Percentiles rank a stretch among this genome's conserved stretches.
phyloP scores from a whole-genome alignment of 164 flowering plant species.

The Sedum album region DNA sequence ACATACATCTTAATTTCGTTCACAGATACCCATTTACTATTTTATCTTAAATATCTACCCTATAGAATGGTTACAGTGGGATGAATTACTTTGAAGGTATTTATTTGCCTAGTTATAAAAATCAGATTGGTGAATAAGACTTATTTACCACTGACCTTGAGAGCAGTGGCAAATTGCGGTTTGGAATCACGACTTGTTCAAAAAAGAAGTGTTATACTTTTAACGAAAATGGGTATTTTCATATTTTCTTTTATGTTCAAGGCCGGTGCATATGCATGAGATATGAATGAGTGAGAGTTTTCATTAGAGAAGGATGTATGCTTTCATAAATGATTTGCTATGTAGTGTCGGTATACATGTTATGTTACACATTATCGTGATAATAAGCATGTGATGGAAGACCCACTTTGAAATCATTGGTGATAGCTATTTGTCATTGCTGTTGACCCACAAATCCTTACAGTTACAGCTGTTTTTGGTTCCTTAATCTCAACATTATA shows the following conservation, averaged over 20 bases:
- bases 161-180: background rate
- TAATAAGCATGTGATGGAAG: conserved; percentile 3
- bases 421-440: background rate
- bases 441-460: background rate
- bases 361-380: background rate
- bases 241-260: background rate
- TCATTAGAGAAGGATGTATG: background rate
- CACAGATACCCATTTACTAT: background rate
- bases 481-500: background rate
- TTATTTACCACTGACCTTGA: background rate
- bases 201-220: too few species aligned
- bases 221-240: too few species aligned
- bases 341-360: background rate
- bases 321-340: background rate
- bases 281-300: conserved; percentile 1
- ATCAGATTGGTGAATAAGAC: background rate
- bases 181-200: too few species aligned
- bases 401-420: conserved; percentile 5
- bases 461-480: background rate
- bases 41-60: background rate
- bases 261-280: background rate
- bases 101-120: background rate
- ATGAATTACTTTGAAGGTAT: background rate
- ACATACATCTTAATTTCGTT: background rate
- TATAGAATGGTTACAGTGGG: background rate